Conservation (phyloP, 352 stramenopile species). For the Globisporangium viniferum region DNA sequence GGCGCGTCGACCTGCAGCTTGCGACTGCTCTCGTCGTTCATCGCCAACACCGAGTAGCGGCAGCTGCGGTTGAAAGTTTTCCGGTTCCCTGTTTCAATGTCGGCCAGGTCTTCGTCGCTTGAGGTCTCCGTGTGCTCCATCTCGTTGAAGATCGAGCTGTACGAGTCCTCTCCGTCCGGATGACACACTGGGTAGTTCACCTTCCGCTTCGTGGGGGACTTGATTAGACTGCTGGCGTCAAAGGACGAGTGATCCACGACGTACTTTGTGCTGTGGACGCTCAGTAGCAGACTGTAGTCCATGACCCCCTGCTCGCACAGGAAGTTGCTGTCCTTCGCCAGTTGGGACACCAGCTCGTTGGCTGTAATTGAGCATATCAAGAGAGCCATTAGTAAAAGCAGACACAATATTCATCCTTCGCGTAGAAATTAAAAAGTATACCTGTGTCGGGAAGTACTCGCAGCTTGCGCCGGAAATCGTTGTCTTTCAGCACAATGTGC, state of each 20-base stretch:
- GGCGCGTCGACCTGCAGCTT: conserved; percentile 39
- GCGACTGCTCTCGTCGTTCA: conserved; percentile 35
- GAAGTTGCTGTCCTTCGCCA: conserved; percentile 74
- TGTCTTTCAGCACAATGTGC: conserved; percentile 84
- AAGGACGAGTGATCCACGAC: conserved; percentile 62
- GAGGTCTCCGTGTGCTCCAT: conserved; percentile 33
- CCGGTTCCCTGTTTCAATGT: conserved; percentile 51
- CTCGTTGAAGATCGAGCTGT: conserved; percentile 34
- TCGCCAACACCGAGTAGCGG: conserved; percentile 65
- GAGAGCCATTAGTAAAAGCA: conserved; percentile 11
- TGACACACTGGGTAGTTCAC: conserved; percentile 73
- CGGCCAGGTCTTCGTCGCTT: conserved; percentile 50
- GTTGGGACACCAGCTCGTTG: conserved; percentile 54
- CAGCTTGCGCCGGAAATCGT: conserved; percentile 84
- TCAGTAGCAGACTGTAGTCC: conserved; percentile 87
- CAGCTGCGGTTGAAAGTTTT: conserved; percentile 63
- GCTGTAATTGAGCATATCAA: conserved; percentile 21
- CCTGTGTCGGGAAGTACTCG: conserved; percentile 58
- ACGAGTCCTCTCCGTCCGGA: conserved; percentile 44
- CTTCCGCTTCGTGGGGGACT: conserved; percentile 66
- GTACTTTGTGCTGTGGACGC: conserved; percentile 85
- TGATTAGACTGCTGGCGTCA: conserved; percentile 31
- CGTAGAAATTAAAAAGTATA: conserved; percentile 5
- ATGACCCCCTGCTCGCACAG: conserved; percentile 81
- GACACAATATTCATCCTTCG: not conserved